Percentiles rank a stretch among this genome's conserved stretches.
phyloP scores from a whole-genome alignment of 176 grass and related monocot genomes.

The Avena insularis region DNA sequence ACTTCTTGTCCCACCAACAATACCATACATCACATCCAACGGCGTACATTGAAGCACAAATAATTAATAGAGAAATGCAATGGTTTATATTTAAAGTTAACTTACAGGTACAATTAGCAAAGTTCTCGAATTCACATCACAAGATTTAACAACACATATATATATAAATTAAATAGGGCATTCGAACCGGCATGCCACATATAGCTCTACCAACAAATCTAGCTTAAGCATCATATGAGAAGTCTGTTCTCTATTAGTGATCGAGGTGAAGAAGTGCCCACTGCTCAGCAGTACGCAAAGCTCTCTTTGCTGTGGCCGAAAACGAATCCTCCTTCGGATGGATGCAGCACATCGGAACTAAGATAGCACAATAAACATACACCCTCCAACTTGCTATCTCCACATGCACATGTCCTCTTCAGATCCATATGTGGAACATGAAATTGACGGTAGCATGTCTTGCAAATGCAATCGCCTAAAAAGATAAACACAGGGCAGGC shows the following conservation, averaged over 20 bases:
- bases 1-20: not conserved
- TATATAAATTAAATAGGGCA: not conserved
- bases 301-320: not conserved
- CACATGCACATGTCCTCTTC: slow-evolving; percentile 9
- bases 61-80: too few species aligned
- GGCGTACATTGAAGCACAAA: too few species aligned
- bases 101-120: not conserved
- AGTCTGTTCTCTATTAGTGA: not conserved
- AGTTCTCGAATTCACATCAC: not conserved
- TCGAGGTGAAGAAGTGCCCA: not conserved
- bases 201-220: not conserved
- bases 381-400: not conserved
- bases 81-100: too few species aligned
- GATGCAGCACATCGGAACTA: not conserved
- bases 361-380: slow-evolving; percentile 6
- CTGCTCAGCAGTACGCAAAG: not conserved
- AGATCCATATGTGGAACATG: not conserved
- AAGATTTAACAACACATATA: too few species aligned
- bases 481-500: not conserved
- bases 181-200: not conserved
- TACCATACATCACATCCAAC: too few species aligned
- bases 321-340: not conserved
- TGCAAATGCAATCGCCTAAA: not conserved
- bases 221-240: not conserved
- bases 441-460: slow-evolving; percentile 12